Conservation (phyloP, 129 eudicot genomes). For the Saussurea involucrata region DNA sequence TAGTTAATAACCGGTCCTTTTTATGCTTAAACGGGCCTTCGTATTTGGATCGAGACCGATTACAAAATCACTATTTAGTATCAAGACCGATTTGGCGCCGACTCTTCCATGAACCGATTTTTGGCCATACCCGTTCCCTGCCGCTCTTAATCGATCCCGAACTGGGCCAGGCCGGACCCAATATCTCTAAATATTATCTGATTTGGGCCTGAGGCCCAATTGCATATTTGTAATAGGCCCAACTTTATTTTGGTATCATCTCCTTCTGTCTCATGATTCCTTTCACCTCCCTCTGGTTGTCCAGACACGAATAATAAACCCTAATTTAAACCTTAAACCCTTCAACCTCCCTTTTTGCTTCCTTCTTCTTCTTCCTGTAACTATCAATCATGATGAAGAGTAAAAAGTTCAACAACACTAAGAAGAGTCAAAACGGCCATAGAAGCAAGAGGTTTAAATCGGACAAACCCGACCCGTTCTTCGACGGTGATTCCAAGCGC, state of each 20-base stretch:
- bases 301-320: slow-evolving; percentile 14
- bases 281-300: neutral
- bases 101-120: no score
- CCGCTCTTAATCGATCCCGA: no score
- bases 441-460: slow-evolving; percentile 26
- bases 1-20: no score
- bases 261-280: neutral
- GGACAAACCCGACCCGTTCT: slow-evolving; percentile 42
- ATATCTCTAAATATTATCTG: no score
- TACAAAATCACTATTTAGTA: no score
- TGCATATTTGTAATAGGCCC: neutral
- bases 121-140: no score
- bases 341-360: neutral
- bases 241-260: neutral
- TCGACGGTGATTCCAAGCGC: slow-evolving; percentile 34
- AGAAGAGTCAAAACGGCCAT: slow-evolving; percentile 11
- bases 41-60: no score
- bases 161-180: no score
- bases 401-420: slow-evolving; percentile 14
- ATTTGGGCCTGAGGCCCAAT: slow-evolving; percentile 11
- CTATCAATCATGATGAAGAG: slow-evolving; percentile 12
- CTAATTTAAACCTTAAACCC: slow-evolving; percentile 20
- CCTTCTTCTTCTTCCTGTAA: slow-evolving; percentile 8
- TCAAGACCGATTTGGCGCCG: no score
- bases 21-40: no score